Percentiles rank a stretch among this genome's conserved stretches.
phyloP scores from a whole-genome alignment of 2,329 filamentous ascomycete species.

The Paecilomyces dactylethromorphus region DNA sequence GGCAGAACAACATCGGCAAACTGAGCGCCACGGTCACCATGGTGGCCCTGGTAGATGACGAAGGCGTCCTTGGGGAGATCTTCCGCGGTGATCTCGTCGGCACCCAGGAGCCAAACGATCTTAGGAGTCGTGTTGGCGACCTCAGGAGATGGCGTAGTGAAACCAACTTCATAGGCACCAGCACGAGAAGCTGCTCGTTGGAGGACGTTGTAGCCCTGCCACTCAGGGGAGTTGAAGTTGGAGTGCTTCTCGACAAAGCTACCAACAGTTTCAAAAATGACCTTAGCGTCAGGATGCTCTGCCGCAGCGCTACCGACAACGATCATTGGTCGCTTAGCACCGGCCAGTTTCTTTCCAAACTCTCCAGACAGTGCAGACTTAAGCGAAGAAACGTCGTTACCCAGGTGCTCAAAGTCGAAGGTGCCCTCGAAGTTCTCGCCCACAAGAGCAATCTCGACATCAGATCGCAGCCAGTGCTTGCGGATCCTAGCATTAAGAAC shows the following conservation, averaged over 20 bases:
- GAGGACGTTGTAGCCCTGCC: conserved; percentile 96
- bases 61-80: conserved; percentile 96
- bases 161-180: conserved; percentile 93
- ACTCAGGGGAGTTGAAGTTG: conserved; percentile 82
- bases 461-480: conserved; percentile 95
- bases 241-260: conserved; percentile 87
- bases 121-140: conserved; percentile 84
- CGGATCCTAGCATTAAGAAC: conserved; percentile 93
- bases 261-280: conserved; percentile 86
- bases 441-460: conserved; percentile 85
- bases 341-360: conserved; percentile 87
- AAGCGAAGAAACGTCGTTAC: conserved; percentile 67
- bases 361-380: conserved; percentile 78
- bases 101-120: conserved; percentile 93
- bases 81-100: conserved; percentile 77
- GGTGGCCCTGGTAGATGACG: conserved; percentile 95
- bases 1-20: conserved; percentile 91
- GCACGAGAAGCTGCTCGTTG: conserved; percentile 88
- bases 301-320: conserved; percentile 87
- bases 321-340: conserved; percentile 91
- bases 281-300: conserved; percentile 85
- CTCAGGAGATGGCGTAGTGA: conserved; percentile 73
- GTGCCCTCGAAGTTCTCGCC: conserved; percentile 89
- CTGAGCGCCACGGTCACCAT: conserved; percentile 88
- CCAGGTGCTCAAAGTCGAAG: conserved; percentile 91